Base-by-base conservation (phyloP, 305 asterid genomes). In the Solanum hybrid region DNA sequence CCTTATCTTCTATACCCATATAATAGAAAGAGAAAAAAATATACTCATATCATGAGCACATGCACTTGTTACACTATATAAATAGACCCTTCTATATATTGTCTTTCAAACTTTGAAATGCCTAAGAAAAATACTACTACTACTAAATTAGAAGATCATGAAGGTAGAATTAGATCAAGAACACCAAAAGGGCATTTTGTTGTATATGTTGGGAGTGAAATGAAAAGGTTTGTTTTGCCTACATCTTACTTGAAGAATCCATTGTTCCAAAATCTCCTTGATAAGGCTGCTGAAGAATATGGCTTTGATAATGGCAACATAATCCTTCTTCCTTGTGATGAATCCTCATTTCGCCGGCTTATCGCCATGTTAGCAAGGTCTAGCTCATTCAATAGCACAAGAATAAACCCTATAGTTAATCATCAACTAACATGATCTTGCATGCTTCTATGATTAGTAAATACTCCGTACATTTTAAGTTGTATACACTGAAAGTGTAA, bases 101-200 rank as follows among this genome's bases (percentile, higher is more conserved):
- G 51, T 80, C n/a, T n/a, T 37, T 36, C 45, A 87, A 73, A 34
- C 76, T 38, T 88, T 76, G 38, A 36, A 57, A 94, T 92, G 96
- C 89, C 70, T 11, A 92, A 37, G 80, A 93, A 87, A 82, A 34
- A 10, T 0, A 32, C 7, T 22, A 89, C 41, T 27, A 89, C 82
- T 72, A 75, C 9, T 57, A 57, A 57, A 57, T 17, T 57, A 90
- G 93, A 51, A 38, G 92, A 41, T 89, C 89, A 31, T 72, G 41
- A 89, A 89, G 90, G 89, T 87, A 91, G 83, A 79, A 93, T 80
- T 86, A 27, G 34, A 90, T 38, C 73, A 41, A 91, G 89, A 34
- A 94, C 98, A 89, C 98, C 96, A 87, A 95, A 90, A 89, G 98
- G 98, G 12, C 96, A 96, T 90, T 96, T 96, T 91, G 98, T 95